Percentiles rank a stretch among this genome's conserved stretches.
phyloP scores from a whole-genome alignment of 2,329 filamentous ascomycete species.

The Cladosporium sp. region DNA sequence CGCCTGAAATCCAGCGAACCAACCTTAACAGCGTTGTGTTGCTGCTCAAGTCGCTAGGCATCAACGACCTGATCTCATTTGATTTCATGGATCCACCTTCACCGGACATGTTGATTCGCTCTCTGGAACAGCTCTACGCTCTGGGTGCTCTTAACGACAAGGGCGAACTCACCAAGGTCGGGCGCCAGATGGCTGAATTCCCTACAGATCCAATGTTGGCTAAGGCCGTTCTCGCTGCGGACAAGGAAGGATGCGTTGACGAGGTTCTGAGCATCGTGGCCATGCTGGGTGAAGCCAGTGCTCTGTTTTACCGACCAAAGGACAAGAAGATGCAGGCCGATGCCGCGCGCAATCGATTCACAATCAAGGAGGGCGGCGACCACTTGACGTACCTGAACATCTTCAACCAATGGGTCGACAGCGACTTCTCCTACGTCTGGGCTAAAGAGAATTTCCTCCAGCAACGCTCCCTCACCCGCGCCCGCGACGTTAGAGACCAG shows the following conservation, averaged over 20 bases:
- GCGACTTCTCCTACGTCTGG: constrained; percentile 84
- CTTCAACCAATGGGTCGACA: constrained; percentile 93
- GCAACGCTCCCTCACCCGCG: constrained; percentile 80
- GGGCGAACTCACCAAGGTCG: constrained; percentile 83
- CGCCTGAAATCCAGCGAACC: constrained; percentile 86
- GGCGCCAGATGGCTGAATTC: constrained; percentile 92
- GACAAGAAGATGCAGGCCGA: constrained; percentile 97
- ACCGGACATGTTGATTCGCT: constrained; percentile 80
- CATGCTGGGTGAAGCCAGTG: constrained; percentile 83
- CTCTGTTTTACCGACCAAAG: constrained; percentile 90
- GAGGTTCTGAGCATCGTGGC: constrained; percentile 91
- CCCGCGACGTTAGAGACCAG: constrained; percentile 88
- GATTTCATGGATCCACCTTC: constrained; percentile 95
- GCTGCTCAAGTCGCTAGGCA: constrained; percentile 81
- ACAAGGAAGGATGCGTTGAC: constrained; percentile 86
- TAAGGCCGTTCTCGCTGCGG: constrained; percentile 80
- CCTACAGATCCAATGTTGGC: constrained; percentile 88
- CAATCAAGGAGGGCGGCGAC: constrained; percentile 84
- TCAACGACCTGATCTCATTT: constrained; percentile 88
- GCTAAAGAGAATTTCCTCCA: constrained; percentile 89
- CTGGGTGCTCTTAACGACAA: constrained; percentile 83
- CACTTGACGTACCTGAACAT: constrained; percentile 85
- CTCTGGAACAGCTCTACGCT: constrained; percentile 86
- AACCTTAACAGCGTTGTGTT: constrained; percentile 82
- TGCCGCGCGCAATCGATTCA: constrained; percentile 82